phyloP scores from a whole-genome alignment of 768 basidiomycete genomes.

The Lactarius hengduanensis region DNA sequence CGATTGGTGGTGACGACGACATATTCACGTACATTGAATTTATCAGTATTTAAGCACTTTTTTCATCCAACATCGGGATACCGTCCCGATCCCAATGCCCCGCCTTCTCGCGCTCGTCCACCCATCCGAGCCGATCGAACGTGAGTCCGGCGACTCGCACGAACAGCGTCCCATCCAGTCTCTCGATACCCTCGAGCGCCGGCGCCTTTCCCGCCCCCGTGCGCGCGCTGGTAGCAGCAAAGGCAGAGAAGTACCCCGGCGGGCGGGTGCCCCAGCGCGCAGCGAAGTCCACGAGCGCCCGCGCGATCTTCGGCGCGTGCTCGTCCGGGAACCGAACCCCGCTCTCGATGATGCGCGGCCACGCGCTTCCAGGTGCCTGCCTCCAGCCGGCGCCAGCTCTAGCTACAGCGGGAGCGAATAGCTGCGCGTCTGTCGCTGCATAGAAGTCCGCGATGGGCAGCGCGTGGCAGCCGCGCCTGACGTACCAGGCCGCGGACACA shows the following conservation, averaged over 20 bases:
- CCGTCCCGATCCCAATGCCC: constrained; percentile 6
- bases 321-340: constrained; percentile 58
- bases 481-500: constrained; percentile 49
- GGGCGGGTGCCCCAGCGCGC: constrained; percentile 41
- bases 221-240: constrained; percentile 6
- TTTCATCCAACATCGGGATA: neutral
- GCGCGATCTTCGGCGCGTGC: constrained; percentile 49
- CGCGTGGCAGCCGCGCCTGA: constrained; percentile 52
- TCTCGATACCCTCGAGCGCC: constrained; percentile 48
- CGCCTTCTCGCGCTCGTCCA: constrained; percentile 3
- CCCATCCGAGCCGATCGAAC: constrained; percentile 33
- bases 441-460: constrained; percentile 54
- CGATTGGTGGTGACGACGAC: no score
- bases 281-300: constrained; percentile 49
- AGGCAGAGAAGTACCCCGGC: constrained; percentile 33
- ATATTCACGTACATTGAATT: neutral
- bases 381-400: neutral
- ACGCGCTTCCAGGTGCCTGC: constrained; percentile 35
- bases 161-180: constrained; percentile 62
- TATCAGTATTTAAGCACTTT: neutral
- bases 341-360: constrained; percentile 55
- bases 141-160: constrained; percentile 55
- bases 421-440: constrained; percentile 27
- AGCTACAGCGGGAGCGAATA: neutral
- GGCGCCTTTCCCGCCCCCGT: neutral